phyloP scores from a whole-genome alignment of 2,329 filamentous ascomycete genomes.

The Calonectria henricotiae region DNA sequence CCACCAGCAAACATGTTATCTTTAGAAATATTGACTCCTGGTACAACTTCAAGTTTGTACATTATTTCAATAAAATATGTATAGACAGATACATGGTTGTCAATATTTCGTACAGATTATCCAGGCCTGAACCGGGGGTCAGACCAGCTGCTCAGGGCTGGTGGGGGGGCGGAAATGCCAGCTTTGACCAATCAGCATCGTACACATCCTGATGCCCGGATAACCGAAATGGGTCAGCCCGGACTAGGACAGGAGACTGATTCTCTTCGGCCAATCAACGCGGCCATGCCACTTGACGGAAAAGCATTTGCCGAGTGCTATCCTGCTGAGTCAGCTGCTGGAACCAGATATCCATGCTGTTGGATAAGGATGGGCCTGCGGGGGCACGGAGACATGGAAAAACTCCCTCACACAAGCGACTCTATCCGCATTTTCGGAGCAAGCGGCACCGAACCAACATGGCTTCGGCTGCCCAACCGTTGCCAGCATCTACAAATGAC shows the following conservation, averaged over 20 bases:
- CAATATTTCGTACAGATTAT: too few relatives aligned
- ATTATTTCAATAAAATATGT: too few relatives aligned
- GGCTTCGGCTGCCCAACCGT: slow-evolving; percentile 19
- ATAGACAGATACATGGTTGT: too few relatives aligned
- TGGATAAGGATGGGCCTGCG: not conserved
- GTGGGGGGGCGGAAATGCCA: slow-evolving; percentile 8
- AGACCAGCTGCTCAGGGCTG: not conserved
- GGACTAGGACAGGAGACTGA: not conserved
- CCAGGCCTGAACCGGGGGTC: too few relatives aligned
- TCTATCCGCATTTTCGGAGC: slow-evolving; percentile 16
- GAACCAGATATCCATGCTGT: not conserved
- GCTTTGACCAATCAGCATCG: not conserved
- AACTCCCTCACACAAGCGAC: slow-evolving; percentile 23
- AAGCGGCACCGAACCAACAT: slow-evolving; percentile 30
- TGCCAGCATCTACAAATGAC: slow-evolving; percentile 20
- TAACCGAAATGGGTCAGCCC: not conserved
- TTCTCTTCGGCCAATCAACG: not conserved
- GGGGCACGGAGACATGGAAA: slow-evolving; percentile 11
- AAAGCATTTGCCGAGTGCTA: not conserved
- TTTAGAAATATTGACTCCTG: too few relatives aligned
- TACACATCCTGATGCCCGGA: not conserved
- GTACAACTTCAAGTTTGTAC: too few relatives aligned
- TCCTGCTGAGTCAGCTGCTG: not conserved
- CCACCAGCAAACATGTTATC: too few relatives aligned
- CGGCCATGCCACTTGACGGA: not conserved